Conservation (phyloP, 2,329 filamentous ascomycete genomes). For the Phialophora macrospora region DNA sequence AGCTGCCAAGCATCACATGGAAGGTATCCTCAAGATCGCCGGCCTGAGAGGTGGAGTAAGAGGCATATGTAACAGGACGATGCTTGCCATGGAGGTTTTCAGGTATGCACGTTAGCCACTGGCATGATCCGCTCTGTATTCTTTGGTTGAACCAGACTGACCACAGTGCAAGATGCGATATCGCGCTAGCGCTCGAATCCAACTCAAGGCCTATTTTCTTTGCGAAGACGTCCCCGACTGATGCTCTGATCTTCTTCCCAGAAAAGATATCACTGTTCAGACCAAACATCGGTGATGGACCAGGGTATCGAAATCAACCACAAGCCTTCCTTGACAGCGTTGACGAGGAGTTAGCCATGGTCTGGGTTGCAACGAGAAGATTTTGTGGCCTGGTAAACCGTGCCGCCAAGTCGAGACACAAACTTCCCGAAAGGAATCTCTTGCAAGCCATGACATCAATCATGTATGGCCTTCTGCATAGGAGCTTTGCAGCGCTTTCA, state of each 20-base stretch:
- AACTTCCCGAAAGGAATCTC: constrained; percentile 38
- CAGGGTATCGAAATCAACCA: not conserved
- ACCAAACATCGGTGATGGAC: not conserved
- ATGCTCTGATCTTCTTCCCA: constrained; percentile 2
- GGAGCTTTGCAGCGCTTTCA: constrained; percentile 41
- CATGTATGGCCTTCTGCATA: constrained; percentile 50
- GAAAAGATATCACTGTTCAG: not conserved
- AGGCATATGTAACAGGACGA: constrained; percentile 42
- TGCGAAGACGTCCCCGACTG: constrained; percentile 21
- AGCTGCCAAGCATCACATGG: constrained; percentile 44
- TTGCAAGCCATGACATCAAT: constrained; percentile 47
- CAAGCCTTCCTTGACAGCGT: constrained; percentile 25
- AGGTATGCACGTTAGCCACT: constrained; percentile 37
- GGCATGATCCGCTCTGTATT: not conserved
- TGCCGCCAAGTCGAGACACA: constrained; percentile 34
- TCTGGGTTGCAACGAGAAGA: constrained; percentile 39
- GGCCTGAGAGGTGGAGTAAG: constrained; percentile 46
- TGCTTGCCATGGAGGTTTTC: constrained; percentile 46
- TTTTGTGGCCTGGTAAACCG: constrained; percentile 39
- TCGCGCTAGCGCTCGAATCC: constrained; percentile 40
- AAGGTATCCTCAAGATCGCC: constrained; percentile 49
- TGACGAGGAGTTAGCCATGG: constrained; percentile 33
- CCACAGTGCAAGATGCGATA: constrained; percentile 36
- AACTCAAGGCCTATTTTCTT: constrained; percentile 40
- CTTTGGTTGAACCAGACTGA: not conserved